A percentile compares a stretch with the other conserved stretches of the same genome.
Evolutionary conservation across 495 filamentous ascomycete species (phyloP).

Genomic region (Jackrogersella minutella): DNA sequence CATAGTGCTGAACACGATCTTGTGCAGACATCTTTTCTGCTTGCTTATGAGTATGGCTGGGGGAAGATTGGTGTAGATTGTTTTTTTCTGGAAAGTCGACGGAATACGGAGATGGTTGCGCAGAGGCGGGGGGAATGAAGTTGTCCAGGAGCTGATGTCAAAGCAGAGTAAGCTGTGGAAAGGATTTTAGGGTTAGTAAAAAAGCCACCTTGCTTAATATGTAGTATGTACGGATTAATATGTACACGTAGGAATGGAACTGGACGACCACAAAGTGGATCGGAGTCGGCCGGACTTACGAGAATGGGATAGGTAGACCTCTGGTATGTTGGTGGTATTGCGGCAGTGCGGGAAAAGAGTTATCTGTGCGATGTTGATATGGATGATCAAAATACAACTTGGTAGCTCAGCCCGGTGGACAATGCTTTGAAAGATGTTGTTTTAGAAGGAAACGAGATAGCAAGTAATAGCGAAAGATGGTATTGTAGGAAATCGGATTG

Average conservation of each 20-base stretch:
- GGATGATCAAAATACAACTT: not conserved
- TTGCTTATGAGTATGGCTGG: not conserved
- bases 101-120: constrained; percentile 35
- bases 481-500: constrained; percentile 29
- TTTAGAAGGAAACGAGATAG: too few relatives aligned
- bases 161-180: constrained; percentile 38
- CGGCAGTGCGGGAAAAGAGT: constrained; percentile 7
- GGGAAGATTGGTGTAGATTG: not conserved
- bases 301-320: not conserved
- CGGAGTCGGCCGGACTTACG: constrained; percentile 38
- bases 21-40: constrained; percentile 72
- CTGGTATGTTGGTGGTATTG: constrained; percentile 11
- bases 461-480: too few relatives aligned
- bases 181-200: constrained; percentile 46
- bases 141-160: constrained; percentile 42
- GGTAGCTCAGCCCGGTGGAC: too few relatives aligned
- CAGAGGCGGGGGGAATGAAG: constrained; percentile 39
- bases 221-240: constrained; percentile 17
- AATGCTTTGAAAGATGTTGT: too few relatives aligned
- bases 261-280: constrained; percentile 21
- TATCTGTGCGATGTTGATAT: constrained; percentile 6
- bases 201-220: constrained; percentile 45
- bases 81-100: constrained; percentile 8
- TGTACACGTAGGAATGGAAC: constrained; percentile 38
- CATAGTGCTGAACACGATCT: constrained; percentile 86